A percentile compares a stretch with the other conserved stretches of the same genome.
Evolutionary conservation across 352 stramenopile species (phyloP).

Genomic region (Globisporangium apiculatum): DNA sequence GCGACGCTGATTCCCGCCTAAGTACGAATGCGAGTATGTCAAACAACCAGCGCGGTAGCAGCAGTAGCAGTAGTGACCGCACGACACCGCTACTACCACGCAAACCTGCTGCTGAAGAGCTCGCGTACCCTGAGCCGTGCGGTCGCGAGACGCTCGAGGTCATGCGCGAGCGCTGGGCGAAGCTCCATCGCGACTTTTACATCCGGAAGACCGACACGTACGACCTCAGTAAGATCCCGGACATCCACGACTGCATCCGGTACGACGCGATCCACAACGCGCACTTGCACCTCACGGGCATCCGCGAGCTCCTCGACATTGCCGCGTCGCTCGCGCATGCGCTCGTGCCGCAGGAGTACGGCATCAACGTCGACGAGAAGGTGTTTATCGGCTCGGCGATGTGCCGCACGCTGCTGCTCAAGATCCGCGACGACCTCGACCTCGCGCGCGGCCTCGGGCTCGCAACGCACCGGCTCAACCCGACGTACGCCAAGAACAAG

Average conservation of each 20-base stretch:
- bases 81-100: background rate
- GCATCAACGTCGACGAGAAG: constrained; percentile 86
- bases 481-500: constrained; percentile 77
- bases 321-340: constrained; percentile 90
- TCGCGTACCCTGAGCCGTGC: constrained; percentile 74
- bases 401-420: constrained; percentile 83
- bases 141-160: constrained; percentile 80
- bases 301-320: constrained; percentile 92
- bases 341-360: constrained; percentile 85
- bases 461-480: constrained; percentile 77
- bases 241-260: constrained; percentile 97
- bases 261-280: constrained; percentile 99
- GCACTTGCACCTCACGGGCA: constrained; percentile 90
- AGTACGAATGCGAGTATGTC: too few species aligned
- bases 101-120: constrained; percentile 40
- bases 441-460: constrained; percentile 64
- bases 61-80: constrained; percentile 19
- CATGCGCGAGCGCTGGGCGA: constrained; percentile 89
- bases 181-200: constrained; percentile 96
- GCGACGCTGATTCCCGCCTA: constrained; percentile 4
- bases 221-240: constrained; percentile 96
- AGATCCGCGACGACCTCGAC: constrained; percentile 85
- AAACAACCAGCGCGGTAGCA: constrained; percentile 12
- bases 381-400: constrained; percentile 82
- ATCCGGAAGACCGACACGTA: constrained; percentile 90